Percentiles rank a stretch among this genome's conserved stretches.
Conservation (phyloP, 192 early-diverging fungal species). For the Geosiphon pyriformis region DNA sequence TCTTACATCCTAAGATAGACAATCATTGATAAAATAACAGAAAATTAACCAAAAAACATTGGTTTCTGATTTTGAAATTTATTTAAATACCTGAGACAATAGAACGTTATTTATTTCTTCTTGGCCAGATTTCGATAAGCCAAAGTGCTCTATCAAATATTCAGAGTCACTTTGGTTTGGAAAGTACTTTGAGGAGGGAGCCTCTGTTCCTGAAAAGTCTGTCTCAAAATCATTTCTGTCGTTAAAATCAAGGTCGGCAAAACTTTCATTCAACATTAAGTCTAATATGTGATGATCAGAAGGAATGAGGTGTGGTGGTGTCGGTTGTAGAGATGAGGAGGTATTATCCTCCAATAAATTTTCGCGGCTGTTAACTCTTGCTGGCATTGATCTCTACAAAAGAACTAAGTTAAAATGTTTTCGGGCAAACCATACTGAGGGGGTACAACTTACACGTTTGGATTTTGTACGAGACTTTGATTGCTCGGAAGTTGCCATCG, state of each 20-base stretch:
- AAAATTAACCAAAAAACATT: neutral
- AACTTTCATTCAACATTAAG: constrained; percentile 20
- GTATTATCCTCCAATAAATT: constrained; percentile 1
- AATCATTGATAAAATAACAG: neutral
- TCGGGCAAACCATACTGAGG: neutral
- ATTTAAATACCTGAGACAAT: constrained; percentile 16
- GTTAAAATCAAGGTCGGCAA: constrained; percentile 1
- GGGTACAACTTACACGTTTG: neutral
- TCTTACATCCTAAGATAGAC: constrained; percentile 33
- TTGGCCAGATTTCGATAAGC: constrained; percentile 1
- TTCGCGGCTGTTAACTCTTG: neutral
- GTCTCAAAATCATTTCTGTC: too few relatives aligned
- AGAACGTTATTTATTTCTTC: constrained; percentile 19
- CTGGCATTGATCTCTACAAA: constrained; percentile 22
- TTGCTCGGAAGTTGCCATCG: neutral
- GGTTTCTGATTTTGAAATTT: neutral
- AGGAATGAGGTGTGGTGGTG: neutral
- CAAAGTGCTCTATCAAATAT: neutral
- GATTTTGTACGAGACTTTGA: neutral
- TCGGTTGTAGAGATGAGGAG: neutral
- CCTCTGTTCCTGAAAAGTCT: neutral
- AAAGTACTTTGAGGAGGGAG: neutral
- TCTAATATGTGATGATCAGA: constrained; percentile 19
- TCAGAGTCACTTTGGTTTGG: neutral
- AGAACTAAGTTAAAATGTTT: neutral